Conservation (phyloP, 768 basidiomycete species). For the Royoungia palumana region DNA sequence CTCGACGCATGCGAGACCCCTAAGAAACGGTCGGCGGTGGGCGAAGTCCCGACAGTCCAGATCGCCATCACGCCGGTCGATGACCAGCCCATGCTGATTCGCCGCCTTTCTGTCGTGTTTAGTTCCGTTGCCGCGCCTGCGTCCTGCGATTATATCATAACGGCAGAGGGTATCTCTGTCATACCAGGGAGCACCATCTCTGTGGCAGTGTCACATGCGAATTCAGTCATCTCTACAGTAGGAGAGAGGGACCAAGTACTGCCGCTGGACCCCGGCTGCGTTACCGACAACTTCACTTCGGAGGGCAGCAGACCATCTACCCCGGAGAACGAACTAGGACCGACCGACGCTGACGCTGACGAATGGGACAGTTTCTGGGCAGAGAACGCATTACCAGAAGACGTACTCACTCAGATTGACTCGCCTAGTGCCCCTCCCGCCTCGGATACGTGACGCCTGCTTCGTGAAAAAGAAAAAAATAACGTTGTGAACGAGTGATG, state of each 20-base stretch:
- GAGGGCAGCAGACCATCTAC: conserved; percentile 13
- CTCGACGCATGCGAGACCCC: conserved; percentile 37
- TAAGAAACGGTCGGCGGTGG: conserved; percentile 24
- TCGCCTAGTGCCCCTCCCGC: background rate
- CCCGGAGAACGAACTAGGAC: conserved; percentile 27
- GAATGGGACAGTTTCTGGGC: conserved; percentile 51
- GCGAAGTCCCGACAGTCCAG: conserved; percentile 1
- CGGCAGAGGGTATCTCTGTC: conserved; percentile 51
- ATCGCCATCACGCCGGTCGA: conserved; percentile 24
- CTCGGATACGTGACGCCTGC: conserved; percentile 14
- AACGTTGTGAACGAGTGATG: conserved; percentile 7
- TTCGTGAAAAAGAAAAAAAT: background rate
- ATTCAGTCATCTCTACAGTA: conserved; percentile 1
- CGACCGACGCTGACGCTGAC: conserved; percentile 26
- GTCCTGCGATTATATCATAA: conserved; percentile 76
- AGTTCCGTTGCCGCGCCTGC: conserved; percentile 55
- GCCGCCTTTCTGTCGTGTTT: conserved; percentile 76
- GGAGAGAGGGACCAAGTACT: conserved; percentile 22
- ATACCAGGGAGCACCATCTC: conserved; percentile 25
- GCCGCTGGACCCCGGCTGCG: conserved; percentile 36
- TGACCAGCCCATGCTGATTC: conserved; percentile 51
- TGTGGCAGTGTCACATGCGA: background rate
- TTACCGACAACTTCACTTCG: conserved; percentile 24
- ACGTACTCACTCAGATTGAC: conserved; percentile 27
- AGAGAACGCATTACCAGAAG: conserved; percentile 40